Evolutionary conservation across 2,329 filamentous ascomycete species (phyloP), one percentile per base, ranked within the genome.

Genomic region (Xylariaceae sp.): DNA sequence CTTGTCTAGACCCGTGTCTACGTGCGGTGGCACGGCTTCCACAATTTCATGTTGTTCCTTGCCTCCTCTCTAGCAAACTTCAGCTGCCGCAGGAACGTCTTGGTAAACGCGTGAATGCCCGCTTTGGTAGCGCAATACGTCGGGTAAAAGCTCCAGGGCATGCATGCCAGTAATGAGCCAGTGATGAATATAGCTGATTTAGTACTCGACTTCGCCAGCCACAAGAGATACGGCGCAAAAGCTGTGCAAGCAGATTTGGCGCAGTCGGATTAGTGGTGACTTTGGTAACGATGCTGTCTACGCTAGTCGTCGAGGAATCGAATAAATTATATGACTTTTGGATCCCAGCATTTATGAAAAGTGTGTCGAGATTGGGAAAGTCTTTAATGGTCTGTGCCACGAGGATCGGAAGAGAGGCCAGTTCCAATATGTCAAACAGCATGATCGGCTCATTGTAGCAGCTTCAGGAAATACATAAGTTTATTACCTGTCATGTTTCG

Each of bases 21-120:
- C 69, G 55, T 75, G 75, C 6, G 73, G 73, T 3, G 73, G 72
- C 1, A 67, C 68, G n/a, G 76, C 63, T 53, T 75, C 73, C 6
- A 73, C 63, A 9, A 75, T 63, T n/a, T 65, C 66, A 36, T 6
- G 12, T 74, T 60, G 47, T 70, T 73, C 23, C 45, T 29, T 14
- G 26, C 44, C 3, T 21, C 52, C 6, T 45, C 9, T 19, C 14
- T 58, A 67, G 19, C 52, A 65, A 2, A 31, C 12, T 50, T 56
- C 1, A 75, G 53, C 45, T 73, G 65, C 14, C 66, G 53, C 1
- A 71, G 58, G 6, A 75, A 53, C 3, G 61, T 47, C 14, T 72
- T 68, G 14, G 61, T 60, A 48, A 74, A 67, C 4, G 56, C 51
- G 24, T 74, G 70, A 4, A 73, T 54, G 5, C 66, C 72, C 0